Evolutionary conservation across 441 rosid genomes (phyloP).

Genomic region (Flueggea neowawraea): DNA sequence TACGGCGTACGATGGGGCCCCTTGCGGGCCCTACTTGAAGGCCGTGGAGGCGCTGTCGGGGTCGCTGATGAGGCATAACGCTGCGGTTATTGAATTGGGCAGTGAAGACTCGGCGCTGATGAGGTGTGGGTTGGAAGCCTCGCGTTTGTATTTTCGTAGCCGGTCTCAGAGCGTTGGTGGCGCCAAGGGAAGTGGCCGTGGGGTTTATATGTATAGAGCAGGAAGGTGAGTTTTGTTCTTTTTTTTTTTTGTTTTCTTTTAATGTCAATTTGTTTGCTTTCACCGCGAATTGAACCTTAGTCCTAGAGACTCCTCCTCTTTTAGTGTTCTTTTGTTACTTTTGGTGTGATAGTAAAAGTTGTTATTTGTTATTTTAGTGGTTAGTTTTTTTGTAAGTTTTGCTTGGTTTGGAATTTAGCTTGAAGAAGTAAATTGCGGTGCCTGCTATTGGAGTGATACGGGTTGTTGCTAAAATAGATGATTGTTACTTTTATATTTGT

Average conservation of each 20-base stretch:
- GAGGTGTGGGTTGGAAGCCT: constrained; percentile 82
- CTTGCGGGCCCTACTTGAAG: constrained; percentile 48
- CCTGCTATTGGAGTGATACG: no score
- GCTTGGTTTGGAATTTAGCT: no score
- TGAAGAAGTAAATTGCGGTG: no score
- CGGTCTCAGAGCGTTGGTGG: constrained; percentile 34
- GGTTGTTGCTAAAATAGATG: no score
- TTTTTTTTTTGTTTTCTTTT: not conserved
- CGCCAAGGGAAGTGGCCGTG: constrained; percentile 55
- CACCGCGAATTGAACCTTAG: no score
- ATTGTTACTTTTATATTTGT: no score
- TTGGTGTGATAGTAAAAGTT: no score
- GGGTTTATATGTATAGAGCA: constrained; percentile 77
- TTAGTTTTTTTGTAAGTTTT: no score
- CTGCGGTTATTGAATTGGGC: constrained; percentile 80
- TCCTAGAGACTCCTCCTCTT: no score
- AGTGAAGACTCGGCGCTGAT: constrained; percentile 64
- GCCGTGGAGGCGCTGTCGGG: constrained; percentile 81
- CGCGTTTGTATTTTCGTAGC: constrained; percentile 55
- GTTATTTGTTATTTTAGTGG: no score
- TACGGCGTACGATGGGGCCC: constrained; percentile 73
- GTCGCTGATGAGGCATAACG: constrained; percentile 78
- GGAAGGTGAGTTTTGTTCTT: constrained; percentile 54
- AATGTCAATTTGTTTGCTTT: not conserved
- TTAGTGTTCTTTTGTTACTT: no score